phyloP scores from a whole-genome alignment of 768 basidiomycete genomes.

The Lepiota brunneoincarnata region DNA sequence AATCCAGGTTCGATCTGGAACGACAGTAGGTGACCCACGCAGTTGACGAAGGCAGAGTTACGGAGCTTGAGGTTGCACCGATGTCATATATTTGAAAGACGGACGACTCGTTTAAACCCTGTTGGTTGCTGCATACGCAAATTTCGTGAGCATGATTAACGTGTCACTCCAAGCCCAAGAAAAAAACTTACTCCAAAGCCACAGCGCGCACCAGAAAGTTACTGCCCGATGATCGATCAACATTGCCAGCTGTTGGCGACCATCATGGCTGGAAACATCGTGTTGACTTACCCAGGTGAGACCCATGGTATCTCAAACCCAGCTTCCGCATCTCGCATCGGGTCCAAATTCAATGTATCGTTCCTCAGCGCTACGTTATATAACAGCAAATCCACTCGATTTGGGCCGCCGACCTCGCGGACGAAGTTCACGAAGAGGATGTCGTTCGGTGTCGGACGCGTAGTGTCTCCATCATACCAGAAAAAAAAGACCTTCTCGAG shows the following conservation, averaged over 20 bases:
- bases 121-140: neutral
- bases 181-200: neutral
- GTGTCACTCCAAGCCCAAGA: neutral
- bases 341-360: neutral
- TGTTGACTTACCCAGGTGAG: neutral
- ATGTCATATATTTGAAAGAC: neutral
- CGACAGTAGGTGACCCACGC: neutral
- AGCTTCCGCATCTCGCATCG: neutral
- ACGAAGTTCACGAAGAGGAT: too few relatives aligned
- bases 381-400: neutral
- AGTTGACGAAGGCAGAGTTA: neutral
- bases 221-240: neutral
- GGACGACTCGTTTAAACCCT: neutral
- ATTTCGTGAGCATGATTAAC: neutral
- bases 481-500: too few relatives aligned
- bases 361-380: neutral
- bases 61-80: neutral
- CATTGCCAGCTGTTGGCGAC: too few relatives aligned
- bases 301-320: constrained; percentile 5
- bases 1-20: neutral
- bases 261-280: neutral
- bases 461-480: too few relatives aligned
- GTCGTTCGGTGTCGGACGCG: too few relatives aligned
- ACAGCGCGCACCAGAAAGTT: constrained; percentile 1
- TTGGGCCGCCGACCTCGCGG: neutral